Evolutionary conservation across 129 eudicot species (phyloP).

Genomic region (Saussurea involucrata): DNA sequence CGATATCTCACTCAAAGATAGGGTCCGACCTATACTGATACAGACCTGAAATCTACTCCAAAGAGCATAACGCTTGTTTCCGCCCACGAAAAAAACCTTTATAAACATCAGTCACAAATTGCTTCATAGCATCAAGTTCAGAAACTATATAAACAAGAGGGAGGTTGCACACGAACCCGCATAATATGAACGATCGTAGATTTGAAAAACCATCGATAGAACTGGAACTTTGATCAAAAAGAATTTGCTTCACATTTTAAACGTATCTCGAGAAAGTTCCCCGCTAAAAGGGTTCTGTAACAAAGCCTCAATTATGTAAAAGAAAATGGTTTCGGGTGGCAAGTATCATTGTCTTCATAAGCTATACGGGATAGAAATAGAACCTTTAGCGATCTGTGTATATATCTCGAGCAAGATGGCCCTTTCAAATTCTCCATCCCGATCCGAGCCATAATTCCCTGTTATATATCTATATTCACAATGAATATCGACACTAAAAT

Average conservation of each 20-base stretch:
- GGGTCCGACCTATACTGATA: neutral
- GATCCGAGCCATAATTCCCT: neutral
- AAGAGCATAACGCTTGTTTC: neutral
- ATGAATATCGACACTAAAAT: slow-evolving; percentile 1
- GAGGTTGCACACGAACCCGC: neutral
- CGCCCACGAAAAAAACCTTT: neutral
- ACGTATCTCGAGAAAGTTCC: slow-evolving; percentile 32
- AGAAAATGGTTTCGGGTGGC: neutral
- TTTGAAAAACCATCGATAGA: neutral
- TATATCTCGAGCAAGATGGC: neutral
- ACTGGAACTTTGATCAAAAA: slow-evolving; percentile 17
- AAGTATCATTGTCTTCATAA: neutral
- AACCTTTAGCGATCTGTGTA: neutral
- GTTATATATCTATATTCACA: slow-evolving; percentile 27
- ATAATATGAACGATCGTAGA: neutral
- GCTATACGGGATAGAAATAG: neutral
- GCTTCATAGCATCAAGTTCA: slow-evolving; percentile 7
- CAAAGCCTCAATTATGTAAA: slow-evolving; percentile 24
- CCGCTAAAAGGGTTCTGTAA: slow-evolving; percentile 39
- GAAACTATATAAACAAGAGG: slow-evolving; percentile 2
- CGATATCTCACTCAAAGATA: neutral
- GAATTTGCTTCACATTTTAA: slow-evolving; percentile 63
- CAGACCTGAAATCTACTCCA: no score
- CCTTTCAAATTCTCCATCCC: neutral
- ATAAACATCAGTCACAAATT: neutral